Base-by-base conservation (phyloP, 1,284 basidiomycete genomes). In the Athelia psychrophila region DNA sequence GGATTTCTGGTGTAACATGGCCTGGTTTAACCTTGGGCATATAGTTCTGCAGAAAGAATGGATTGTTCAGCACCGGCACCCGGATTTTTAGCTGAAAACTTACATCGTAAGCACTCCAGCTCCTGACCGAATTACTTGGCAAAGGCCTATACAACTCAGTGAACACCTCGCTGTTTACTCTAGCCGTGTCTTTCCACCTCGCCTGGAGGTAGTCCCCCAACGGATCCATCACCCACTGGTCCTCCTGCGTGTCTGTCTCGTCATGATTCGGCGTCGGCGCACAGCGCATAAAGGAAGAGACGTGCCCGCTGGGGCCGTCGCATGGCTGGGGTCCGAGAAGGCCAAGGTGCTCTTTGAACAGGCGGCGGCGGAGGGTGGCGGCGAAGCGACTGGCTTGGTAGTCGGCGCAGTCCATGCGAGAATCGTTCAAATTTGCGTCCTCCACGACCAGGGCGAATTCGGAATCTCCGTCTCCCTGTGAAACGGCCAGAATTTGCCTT, bases 401-500 rank as follows among this genome's bases (percentile, higher is more conserved):
- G 22, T 80, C 76, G 57, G 83, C 69, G 2, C 92, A 92, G 59
- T 93, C 75, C 94, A 97, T 96, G 3, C 65, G 77, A 8, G 85
- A 81, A 49, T 83, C 77, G 49, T 98, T 77, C 73, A 84, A 74
- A 51, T 96, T 91, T 2, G 78, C 73, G 63, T 98, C 95, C 68
- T 97, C 93, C 23, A 96, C 87, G 16, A 97, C 84, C 5, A 95
- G 71, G 1, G 91, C 91, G 58, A 97, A 96, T 70, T 98, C 95
- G 1, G 91, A 94, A 67, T 97, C 95, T 32, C 93, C 91, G 61
- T 95, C 85, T 25, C 95, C 94, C 79, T 88, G 55, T 53, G 53
- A 33, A n/a, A 51, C 19, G 25, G 30, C 6, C 18, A 18, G 20
- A n/a, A 24, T 23, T 3, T 5, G 2, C 35, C 33, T 18, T 40